phyloP scores from a whole-genome alignment of 257 asterid species.

The Ehretia macrophylla region DNA sequence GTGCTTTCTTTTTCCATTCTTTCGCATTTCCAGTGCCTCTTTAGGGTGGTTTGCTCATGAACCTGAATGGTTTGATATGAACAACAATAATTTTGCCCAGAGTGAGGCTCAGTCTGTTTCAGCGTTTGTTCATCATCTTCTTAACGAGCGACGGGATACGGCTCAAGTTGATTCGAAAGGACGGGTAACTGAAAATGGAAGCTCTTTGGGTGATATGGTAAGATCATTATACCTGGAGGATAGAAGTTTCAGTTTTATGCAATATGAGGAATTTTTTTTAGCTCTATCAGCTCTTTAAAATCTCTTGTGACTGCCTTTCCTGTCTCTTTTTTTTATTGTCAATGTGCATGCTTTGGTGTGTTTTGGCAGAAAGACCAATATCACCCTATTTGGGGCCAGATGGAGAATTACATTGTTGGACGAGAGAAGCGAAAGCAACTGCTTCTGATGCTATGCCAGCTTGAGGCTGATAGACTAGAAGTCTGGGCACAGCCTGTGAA shows the following conservation, averaged over 20 bases:
- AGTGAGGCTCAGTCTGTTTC: conserved; percentile 93
- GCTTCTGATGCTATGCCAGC: conserved; percentile 93
- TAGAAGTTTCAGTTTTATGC: background rate
- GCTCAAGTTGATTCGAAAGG: conserved; percentile 54
- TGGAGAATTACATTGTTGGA: conserved; percentile 80
- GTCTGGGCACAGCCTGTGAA: conserved; percentile 99
- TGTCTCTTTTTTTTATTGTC: background rate
- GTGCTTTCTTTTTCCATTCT: too few relatives aligned
- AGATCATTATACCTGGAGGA: conserved; percentile 26
- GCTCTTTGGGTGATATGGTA: conserved; percentile 64
- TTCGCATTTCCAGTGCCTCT: conserved; percentile 54
- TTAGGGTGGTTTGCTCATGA: conserved; percentile 95
- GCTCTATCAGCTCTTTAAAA: background rate
- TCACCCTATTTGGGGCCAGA: conserved; percentile 98
- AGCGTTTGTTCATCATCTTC: conserved; percentile 74
- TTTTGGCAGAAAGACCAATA: conserved; percentile 58
- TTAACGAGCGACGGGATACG: conserved; percentile 52
- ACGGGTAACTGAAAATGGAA: conserved; percentile 57
- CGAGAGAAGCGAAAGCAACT: conserved; percentile 89
- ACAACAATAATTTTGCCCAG: conserved; percentile 72
- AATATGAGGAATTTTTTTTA: background rate
- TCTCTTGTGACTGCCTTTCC: background rate
- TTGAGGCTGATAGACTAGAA: conserved; percentile 97
- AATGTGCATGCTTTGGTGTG: background rate
- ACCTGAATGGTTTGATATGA: conserved; percentile 88